Percentiles rank a stretch among this genome's conserved stretches.
Conservation (phyloP, 1,139 yeast species). For the Meyerozyma athensensis region DNA sequence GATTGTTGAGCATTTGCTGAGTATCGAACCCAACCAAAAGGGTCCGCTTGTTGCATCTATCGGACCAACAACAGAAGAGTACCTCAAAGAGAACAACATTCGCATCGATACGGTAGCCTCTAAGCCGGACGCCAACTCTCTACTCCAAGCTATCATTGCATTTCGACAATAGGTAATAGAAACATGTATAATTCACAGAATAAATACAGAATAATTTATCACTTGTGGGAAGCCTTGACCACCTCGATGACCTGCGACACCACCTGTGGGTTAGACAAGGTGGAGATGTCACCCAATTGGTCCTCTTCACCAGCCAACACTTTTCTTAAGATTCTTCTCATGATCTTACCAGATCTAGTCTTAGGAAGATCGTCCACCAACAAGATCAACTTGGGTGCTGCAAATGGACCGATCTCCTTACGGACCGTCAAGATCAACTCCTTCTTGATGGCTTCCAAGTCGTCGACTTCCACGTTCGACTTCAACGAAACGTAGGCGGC, state of each 20-base stretch:
- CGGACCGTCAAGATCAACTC: constrained; percentile 69
- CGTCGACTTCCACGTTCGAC: constrained; percentile 36
- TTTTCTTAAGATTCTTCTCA: constrained; percentile 79
- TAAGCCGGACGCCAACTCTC: constrained; percentile 66
- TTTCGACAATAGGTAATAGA: constrained; percentile 1
- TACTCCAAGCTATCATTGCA: constrained; percentile 35
- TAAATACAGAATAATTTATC: constrained; percentile 2
- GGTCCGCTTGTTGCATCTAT: constrained; percentile 64
- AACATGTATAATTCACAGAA: constrained; percentile 2
- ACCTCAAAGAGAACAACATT: constrained; percentile 47
- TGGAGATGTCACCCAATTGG: constrained; percentile 74
- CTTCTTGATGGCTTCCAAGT: constrained; percentile 54
- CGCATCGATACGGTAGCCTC: constrained; percentile 60
- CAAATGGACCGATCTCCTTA: constrained; percentile 80
- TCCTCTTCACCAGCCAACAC: constrained; percentile 76
- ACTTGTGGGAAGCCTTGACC: constrained; percentile 32
- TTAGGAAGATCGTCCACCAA: constrained; percentile 76
- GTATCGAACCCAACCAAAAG: constrained; percentile 10
- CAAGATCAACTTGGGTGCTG: constrained; percentile 71
- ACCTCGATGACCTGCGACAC: constrained; percentile 62
- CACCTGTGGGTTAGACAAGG: constrained; percentile 68
- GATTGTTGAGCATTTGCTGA: constrained; percentile 46
- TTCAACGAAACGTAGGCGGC: constrained; percentile 76
- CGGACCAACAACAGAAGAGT: constrained; percentile 88
- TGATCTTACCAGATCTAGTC: constrained; percentile 79